These are phyloP conservation scores for Intubia oerlemansii DNA, from an alignment of 2,329 filamentous ascomycete species.

Conservation along the genomic window DNA sequence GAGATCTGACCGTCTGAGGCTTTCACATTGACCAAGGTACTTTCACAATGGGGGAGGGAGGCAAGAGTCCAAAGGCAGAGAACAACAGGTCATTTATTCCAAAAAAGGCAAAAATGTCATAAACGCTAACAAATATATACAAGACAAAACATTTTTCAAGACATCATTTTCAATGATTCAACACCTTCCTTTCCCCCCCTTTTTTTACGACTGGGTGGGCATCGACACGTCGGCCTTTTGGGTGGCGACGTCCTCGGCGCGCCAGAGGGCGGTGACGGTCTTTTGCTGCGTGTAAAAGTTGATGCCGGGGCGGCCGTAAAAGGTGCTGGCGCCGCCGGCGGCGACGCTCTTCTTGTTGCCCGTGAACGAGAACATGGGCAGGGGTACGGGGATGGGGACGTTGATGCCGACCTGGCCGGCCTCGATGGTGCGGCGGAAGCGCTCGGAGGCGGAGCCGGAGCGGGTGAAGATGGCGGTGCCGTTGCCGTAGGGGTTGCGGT, in stretches of 20 bases:
- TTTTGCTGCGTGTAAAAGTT: conserved; percentile 94
- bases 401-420: conserved; percentile 75
- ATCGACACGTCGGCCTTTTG: conserved; percentile 80
- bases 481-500: conserved; percentile 72
- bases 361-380: conserved; percentile 53
- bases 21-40: too few species aligned
- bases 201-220: conserved; percentile 35
- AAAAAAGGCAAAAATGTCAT: too few species aligned
- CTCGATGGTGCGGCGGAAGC: conserved; percentile 63
- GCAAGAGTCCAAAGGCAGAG: too few species aligned
- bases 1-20: too few species aligned
- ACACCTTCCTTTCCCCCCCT: too few species aligned
- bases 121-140: too few species aligned
- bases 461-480: conserved; percentile 73
- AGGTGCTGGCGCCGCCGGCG: conserved; percentile 78
- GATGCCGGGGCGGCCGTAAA: conserved; percentile 83
- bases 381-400: conserved; percentile 52
- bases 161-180: too few species aligned
- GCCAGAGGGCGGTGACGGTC: conserved; percentile 90
- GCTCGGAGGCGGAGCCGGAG: conserved; percentile 53
- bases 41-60: too few species aligned
- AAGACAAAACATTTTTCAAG: too few species aligned
- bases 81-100: too few species aligned
- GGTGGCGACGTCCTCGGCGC: conserved; percentile 60
- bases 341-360: conserved; percentile 79